Base-by-base conservation (phyloP, 352 stramenopile species). In the Globisporangium yorkense region DNA sequence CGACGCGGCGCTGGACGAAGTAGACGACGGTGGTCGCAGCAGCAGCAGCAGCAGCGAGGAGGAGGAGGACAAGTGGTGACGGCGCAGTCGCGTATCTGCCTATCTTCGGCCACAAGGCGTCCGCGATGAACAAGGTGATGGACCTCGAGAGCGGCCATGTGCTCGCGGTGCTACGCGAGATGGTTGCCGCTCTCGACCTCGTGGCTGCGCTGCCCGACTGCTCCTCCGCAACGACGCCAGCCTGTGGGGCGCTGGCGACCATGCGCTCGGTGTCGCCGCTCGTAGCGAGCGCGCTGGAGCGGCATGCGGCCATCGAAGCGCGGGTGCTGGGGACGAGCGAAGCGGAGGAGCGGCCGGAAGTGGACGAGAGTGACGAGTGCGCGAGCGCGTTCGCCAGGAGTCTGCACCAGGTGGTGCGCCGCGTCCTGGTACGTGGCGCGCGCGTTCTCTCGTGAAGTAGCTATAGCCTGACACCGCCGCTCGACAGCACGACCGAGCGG, bases 401-500 rank as follows among this genome's bases (percentile, higher is more conserved):
- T 61, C 58, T 82, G 45, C 66, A 73, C 49, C 27, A 51, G 1
- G 24, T 74, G 52, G 47, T 74, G 12, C 52, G 64, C 20, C 31
- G 56, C 7, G 40, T 80, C 27, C 65, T 61, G 61, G 69, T 78
- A 46, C 12, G 41, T 54, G 18, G 6, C 24, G 27, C 9, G 20
- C 12, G 18, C 44, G n/a, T 51, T 27, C 45, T 13, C 33, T 27
- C 24, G 1, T 27, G 24, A 27, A 27, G 21, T 43, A 0, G 15
- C n/a, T 49, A 27, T 20, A 21, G 20, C 21, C 24, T 43, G 6
- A 20, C 2, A 43, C 6, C 27, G 13, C 18, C 29, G 13, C 29
- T 41, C 29, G 39, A 18, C 24, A 85, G 74, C 63, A 71, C 7
- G 72, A 87, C 62, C 81, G 76, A 18, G 39, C 51, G 0, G 66